These are phyloP conservation scores for Barnettozyma populi DNA, from an alignment of 805 yeast species.

Conservation along the genomic window DNA sequence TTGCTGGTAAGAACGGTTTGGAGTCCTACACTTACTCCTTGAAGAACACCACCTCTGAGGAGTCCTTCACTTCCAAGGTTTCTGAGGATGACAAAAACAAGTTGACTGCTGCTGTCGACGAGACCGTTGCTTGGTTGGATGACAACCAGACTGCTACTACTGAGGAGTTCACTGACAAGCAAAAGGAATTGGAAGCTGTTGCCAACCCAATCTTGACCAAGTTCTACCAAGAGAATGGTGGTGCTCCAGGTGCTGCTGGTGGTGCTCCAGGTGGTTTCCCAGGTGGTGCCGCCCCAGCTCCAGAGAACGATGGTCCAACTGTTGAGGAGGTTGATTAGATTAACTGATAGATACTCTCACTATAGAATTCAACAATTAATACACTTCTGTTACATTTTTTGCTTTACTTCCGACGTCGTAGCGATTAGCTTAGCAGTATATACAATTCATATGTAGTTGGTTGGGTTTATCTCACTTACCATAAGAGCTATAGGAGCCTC, in stretches of 20 bases:
- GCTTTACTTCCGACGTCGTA: background rate
- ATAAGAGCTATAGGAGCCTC: constrained; percentile 2
- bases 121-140: constrained; percentile 88
- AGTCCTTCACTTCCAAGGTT: constrained; percentile 74
- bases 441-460: too few relatives aligned
- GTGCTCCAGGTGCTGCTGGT: constrained; percentile 53
- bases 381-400: background rate
- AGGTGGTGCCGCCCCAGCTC: constrained; percentile 48
- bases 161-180: constrained; percentile 88
- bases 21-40: constrained; percentile 94
- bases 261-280: constrained; percentile 50
- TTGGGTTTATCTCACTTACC: background rate
- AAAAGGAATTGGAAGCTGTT: constrained; percentile 91
- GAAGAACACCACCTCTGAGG: constrained; percentile 76
- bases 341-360: constrained; percentile 2
- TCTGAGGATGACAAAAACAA: constrained; percentile 62
- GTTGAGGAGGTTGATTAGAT: constrained; percentile 74
- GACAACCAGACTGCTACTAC: constrained; percentile 86
- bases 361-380: constrained; percentile 1
- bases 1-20: constrained; percentile 89
- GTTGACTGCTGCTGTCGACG: constrained; percentile 75
- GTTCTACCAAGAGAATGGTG: constrained; percentile 95
- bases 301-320: constrained; percentile 54
- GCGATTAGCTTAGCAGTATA: background rate
- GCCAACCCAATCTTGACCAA: constrained; percentile 97